Base-by-base conservation (phyloP, 441 rosid species). In the Bruguiera hainesii region DNA sequence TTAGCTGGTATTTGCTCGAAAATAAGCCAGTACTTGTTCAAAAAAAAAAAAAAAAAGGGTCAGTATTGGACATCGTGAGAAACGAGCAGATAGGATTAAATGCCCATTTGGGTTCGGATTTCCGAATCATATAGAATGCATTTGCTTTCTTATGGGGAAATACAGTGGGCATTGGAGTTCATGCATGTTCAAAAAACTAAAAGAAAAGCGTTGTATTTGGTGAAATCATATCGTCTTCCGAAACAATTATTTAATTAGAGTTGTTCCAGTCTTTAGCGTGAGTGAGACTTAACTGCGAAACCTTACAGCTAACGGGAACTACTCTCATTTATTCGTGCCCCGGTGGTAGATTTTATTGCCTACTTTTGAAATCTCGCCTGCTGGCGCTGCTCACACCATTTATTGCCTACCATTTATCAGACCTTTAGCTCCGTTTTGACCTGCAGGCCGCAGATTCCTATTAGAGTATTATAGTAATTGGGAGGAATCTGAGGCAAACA, bases 121-220 rank as follows among this genome's bases (percentile, higher is more conserved):
- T 67, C 67, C 55, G 62, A 35, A 68, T 28, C 9, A 65, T 29
- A 5, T 23, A 56, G 58, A 28, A 18, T 16, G 6, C 49, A 13
- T 63, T 64, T 59, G 46, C 49, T 67, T 67, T 56, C 16, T 62
- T 20, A n/a, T 39, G 52, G 33, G 52, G 42, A 69, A 73, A 63
- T 75, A 26, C 48, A 72, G 73, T 68, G 74, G 58, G 49, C 75
- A 25, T 71, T 53, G 75, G 73, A 56, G 13, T 51, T 71, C 71
- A 77, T 72, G 82, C 74, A 50, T 19, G 42, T 37, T 35, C 20
- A 70, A 68, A 73, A 82, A 82, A 75, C 76, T 64, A 37, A 23
- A 53, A 35, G 46, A 13, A 42, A 64, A n/a, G 23, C 57, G 37
- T 26, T 52, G 74, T 46, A 52, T 57, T 68, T 60, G 76, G 50